These are phyloP conservation scores for Aspergillus sp. DNA, from an alignment of 2,329 filamentous ascomycete species.

Conservation along the genomic window DNA sequence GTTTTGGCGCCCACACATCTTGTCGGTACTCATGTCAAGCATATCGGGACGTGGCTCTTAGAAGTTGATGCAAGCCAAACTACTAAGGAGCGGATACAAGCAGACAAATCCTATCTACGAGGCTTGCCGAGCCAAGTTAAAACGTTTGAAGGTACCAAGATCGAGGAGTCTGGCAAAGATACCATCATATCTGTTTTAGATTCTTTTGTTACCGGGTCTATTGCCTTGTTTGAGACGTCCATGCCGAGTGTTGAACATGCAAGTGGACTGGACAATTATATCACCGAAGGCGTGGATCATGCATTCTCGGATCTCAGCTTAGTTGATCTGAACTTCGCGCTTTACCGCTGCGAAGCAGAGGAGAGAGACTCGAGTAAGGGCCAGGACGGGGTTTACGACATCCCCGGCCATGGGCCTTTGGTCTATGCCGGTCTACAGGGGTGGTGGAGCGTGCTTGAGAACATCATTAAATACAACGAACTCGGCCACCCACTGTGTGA, in stretches of 20 bases:
- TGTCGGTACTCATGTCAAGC: conserved; percentile 78
- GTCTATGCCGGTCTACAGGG: conserved; percentile 97
- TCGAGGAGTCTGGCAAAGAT: conserved; percentile 71
- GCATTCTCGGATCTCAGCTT: conserved; percentile 76
- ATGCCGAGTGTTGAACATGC: conserved; percentile 85
- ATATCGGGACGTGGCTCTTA: conserved; percentile 88
- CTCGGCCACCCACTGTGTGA: conserved; percentile 91
- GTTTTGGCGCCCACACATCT: conserved; percentile 78
- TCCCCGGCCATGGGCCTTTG: conserved; percentile 79
- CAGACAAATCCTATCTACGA: conserved; percentile 70
- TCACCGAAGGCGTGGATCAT: conserved; percentile 76
- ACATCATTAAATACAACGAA: conserved; percentile 84
- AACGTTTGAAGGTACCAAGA: conserved; percentile 70
- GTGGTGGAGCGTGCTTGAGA: conserved; percentile 90
- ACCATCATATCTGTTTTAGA: conserved; percentile 79
- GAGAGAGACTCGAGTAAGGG: conserved; percentile 78
- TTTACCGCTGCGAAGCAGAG: conserved; percentile 91
- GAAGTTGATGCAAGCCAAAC: conserved; percentile 80
- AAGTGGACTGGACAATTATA: conserved; percentile 78
- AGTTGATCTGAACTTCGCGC: conserved; percentile 83
- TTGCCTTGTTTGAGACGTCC: conserved; percentile 94
- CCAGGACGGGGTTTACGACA: conserved; percentile 81
- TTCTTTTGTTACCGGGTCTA: conserved; percentile 88
- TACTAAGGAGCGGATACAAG: conserved; percentile 63
- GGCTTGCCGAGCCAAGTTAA: conserved; percentile 83